Evolutionary conservation across 2,329 filamentous ascomycete species (phyloP).

Genomic region (Hypoxylon rubiginosum): DNA sequence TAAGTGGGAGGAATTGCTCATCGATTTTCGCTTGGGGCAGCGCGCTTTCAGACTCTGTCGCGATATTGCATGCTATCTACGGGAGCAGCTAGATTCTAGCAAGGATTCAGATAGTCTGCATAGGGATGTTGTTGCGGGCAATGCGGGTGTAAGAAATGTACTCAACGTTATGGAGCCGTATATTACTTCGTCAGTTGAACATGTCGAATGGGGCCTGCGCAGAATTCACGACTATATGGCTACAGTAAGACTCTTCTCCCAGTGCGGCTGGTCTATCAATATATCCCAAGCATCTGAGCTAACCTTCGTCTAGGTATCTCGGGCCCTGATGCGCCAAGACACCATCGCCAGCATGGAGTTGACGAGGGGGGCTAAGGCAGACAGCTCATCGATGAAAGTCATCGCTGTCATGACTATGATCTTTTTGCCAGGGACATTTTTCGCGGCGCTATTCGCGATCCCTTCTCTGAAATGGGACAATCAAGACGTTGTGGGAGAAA

Average conservation of each 20-base stretch:
- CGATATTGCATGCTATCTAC: constrained; percentile 10
- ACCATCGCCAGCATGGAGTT: constrained; percentile 20
- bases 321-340: constrained; percentile 21
- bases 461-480: constrained; percentile 42
- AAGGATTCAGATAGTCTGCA: neutral
- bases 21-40: neutral
- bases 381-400: constrained; percentile 34
- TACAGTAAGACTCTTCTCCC: constrained; percentile 9
- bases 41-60: neutral
- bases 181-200: neutral
- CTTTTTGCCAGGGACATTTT: constrained; percentile 48
- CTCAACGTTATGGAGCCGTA: constrained; percentile 8
- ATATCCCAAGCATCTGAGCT: neutral
- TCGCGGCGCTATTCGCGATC: constrained; percentile 46
- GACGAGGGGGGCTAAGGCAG: constrained; percentile 21
- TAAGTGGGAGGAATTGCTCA: constrained; percentile 8
- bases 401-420: constrained; percentile 44
- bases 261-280: no score
- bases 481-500: constrained; percentile 19
- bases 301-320: constrained; percentile 10
- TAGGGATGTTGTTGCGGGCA: neutral
- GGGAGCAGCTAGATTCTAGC: constrained; percentile 1
- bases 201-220: constrained; percentile 15
- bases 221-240: constrained; percentile 12
- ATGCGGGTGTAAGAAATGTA: constrained; percentile 12